Conservation (phyloP, 495 filamentous ascomycete genomes). For the Margaritispora aquatica region DNA sequence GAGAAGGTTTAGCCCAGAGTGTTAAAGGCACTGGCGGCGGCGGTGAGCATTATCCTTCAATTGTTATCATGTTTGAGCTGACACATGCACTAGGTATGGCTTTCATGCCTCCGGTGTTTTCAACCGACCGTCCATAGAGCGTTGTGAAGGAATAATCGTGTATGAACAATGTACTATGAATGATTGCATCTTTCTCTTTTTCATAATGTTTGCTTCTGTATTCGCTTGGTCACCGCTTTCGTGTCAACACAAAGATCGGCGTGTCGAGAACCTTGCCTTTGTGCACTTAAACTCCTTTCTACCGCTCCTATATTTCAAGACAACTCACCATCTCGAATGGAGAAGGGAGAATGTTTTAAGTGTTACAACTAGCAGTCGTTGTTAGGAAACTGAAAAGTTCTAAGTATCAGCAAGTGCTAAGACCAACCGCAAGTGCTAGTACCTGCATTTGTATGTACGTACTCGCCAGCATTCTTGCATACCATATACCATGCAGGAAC, state of each 20-base stretch:
- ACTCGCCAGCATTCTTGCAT: background rate
- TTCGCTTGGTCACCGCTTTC: background rate
- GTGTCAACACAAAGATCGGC: background rate
- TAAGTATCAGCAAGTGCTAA: background rate
- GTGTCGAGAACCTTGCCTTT: background rate
- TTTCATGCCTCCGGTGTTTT: conserved; percentile 24
- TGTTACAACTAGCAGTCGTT: too few species aligned
- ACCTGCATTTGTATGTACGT: background rate
- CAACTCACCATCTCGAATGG: too few species aligned
- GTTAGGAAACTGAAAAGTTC: too few species aligned
- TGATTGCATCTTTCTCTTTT: background rate
- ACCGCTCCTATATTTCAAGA: too few species aligned
- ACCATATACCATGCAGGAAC: conserved; percentile 1
- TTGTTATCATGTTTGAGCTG: background rate
- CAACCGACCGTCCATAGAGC: conserved; percentile 18
- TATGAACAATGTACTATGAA: conserved; percentile 12
- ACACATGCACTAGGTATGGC: conserved; percentile 20
- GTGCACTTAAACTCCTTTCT: background rate
- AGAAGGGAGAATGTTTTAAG: too few species aligned
- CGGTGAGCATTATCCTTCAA: conserved; percentile 10
- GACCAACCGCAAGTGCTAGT: background rate
- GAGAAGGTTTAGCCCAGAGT: conserved; percentile 15
- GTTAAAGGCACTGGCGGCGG: conserved; percentile 16
- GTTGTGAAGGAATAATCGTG: background rate
- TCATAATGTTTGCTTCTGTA: background rate